These are phyloP conservation scores for Hanseniaspora mollemarum DNA, from an alignment of 805 yeast genomes.

Conservation along the genomic window DNA sequence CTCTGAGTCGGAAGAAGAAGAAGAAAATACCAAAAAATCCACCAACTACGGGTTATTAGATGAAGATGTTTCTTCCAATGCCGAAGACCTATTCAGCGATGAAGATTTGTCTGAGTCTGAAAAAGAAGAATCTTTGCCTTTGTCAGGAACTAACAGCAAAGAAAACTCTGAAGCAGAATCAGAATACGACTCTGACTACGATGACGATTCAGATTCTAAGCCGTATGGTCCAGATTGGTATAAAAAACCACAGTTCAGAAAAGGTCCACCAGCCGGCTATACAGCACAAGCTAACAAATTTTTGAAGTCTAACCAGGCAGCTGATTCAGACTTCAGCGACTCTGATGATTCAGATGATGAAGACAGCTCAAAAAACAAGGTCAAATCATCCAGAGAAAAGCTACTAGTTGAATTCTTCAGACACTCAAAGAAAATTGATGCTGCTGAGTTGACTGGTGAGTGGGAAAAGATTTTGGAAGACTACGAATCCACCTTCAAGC, in stretches of 20 bases:
- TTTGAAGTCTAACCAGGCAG: constrained; percentile 25
- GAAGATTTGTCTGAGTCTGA: constrained; percentile 27
- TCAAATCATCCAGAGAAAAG: constrained; percentile 88
- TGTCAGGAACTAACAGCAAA: neutral
- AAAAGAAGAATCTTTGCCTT: neutral
- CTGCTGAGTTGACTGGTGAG: constrained; percentile 56
- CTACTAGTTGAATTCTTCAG: constrained; percentile 73
- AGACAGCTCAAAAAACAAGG: constrained; percentile 66
- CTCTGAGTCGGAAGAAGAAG: constrained; percentile 24
- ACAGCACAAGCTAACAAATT: constrained; percentile 26
- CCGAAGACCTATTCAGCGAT: constrained; percentile 23
- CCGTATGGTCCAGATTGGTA: constrained; percentile 38
- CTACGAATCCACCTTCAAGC: constrained; percentile 65
- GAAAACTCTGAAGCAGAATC: constrained; percentile 28
- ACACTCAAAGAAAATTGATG: constrained; percentile 54
- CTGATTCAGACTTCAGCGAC: constrained; percentile 24
- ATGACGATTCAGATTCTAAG: constrained; percentile 34
- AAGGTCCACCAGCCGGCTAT: constrained; percentile 25
- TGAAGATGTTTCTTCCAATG: constrained; percentile 32
- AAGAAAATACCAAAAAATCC: constrained; percentile 23
- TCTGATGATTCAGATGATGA: constrained; percentile 37
- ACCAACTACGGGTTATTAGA: constrained; percentile 22
- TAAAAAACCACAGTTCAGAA: constrained; percentile 33
- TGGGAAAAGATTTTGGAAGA: constrained; percentile 68
- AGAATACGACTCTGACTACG: constrained; percentile 33